Evolutionary conservation across 2,329 filamentous ascomycete genomes (phyloP).

Genomic region (Penicillium sp.): DNA sequence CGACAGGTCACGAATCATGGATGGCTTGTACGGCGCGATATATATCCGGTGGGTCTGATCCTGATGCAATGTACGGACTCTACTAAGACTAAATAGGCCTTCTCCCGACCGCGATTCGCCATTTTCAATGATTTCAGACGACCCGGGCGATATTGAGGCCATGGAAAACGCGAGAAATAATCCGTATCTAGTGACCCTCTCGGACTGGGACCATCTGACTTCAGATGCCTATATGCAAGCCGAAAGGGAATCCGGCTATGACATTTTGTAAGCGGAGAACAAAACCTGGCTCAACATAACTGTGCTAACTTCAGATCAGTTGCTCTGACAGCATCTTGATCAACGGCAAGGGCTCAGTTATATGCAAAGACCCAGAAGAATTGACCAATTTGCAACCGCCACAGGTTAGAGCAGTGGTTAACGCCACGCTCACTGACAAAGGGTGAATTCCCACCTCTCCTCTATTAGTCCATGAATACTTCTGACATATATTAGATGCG

Average conservation of each 20-base stretch:
- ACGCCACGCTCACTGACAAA: slow-evolving; percentile 18
- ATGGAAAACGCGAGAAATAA: slow-evolving; percentile 53
- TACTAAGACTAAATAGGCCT: slow-evolving; percentile 30
- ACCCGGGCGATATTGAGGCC: slow-evolving; percentile 39
- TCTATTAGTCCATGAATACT: background rate
- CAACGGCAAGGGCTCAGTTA: slow-evolving; percentile 20
- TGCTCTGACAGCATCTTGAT: slow-evolving; percentile 23
- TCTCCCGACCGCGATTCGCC: slow-evolving; percentile 40
- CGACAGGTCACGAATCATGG: slow-evolving; percentile 55
- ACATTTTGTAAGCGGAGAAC: slow-evolving; percentile 13
- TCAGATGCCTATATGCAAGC: slow-evolving; percentile 45
- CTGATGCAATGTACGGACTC: slow-evolving; percentile 23
- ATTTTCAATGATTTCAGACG: slow-evolving; percentile 51
- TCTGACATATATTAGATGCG: slow-evolving; percentile 9
- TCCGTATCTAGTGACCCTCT: slow-evolving; percentile 52
- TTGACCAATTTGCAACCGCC: slow-evolving; percentile 10
- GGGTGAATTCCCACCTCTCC: slow-evolving; percentile 9
- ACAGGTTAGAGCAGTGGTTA: slow-evolving; percentile 5
- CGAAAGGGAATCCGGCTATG: slow-evolving; percentile 23
- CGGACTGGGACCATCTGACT: slow-evolving; percentile 58
- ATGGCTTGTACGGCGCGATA: slow-evolving; percentile 58
- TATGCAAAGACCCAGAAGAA: slow-evolving; percentile 17
- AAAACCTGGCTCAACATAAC: background rate
- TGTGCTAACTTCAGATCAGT: slow-evolving; percentile 44
- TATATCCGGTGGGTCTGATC: slow-evolving; percentile 24